Base-by-base conservation (phyloP, 768 basidiomycete species). In the Tephrocybe rancida region DNA sequence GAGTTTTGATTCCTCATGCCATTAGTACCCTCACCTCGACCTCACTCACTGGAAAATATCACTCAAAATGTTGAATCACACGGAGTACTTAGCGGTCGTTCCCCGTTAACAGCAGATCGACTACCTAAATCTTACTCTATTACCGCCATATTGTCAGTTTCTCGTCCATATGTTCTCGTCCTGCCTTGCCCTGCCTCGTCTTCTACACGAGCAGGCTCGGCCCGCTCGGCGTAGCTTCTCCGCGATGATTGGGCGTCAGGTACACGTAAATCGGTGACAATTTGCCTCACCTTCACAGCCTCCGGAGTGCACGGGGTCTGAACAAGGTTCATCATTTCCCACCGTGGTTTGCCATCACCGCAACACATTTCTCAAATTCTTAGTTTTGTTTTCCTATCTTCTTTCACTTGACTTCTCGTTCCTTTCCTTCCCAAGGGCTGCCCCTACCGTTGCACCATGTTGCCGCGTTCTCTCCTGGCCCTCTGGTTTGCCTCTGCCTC, bases 401-500 rank as follows among this genome's bases (percentile, higher is more conserved):
- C 26, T 19, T 43, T 44, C 42, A 24, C 42, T 41, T 50, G 35
- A 29, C 39, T 32, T n/a, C n/a, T n/a, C n/a, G n/a, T 29, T 50
- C 32, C 18, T 50, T 43, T 32, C 21, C 39, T 50, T 34, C 29
- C 30, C 30, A 43, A 18, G 39, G 7, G 18, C 48, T 22, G 39
- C 21, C 30, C 30, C 30, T 32, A 13, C 13, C 30, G 30, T 32
- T 21, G 18, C 26, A 57, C 38, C 27, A 60, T 58, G 48, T 24
- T 37, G 32, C 55, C 61, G 42, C 43, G 58, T 25, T 60, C 67
- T 44, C 32, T 65, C 50, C 55, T 68, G 10, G 64, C 62, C 45
- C 44, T 70, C 22, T 57, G 65, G 61, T 64, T 70, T 11, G 66
- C 66, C 30, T 44, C 61, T 14, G 26, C 59, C 14, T 57, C 65